Evolutionary conservation across 495 filamentous ascomycete species (phyloP), one percentile per base, ranked within the genome.

Genomic region (Xylaria bambusicola): DNA sequence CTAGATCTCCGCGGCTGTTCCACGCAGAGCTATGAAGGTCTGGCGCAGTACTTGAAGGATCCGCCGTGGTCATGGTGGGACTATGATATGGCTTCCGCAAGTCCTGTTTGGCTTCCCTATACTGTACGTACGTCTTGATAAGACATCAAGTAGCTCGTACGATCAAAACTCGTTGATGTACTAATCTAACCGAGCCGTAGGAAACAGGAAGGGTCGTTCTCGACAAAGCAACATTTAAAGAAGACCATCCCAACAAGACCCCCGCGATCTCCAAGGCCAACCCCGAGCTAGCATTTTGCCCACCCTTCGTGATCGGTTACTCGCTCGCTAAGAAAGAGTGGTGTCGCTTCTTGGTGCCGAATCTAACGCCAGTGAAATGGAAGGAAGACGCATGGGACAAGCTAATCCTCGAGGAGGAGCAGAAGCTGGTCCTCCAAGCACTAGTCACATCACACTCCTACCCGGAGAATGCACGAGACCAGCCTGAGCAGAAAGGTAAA

Each of bases 301-400:
- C 75, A 10, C 67, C 73, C 15, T 75, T 92, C 6, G 85, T 90
- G 0, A 79, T 91, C 15, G 90, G 90, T n/a, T 93, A 91, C 66
- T 83, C 88, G 1, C 91, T 92, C 63, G 80, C 75, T 29, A 88
- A 92, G 67, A 93, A 93, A 73, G 73, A 88, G 0, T 94, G 89
- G 89, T 80, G 92, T 3, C 88, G 91, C 65, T 92, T 93, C 63
- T 84, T 83, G 23, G 81, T 94, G 51, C 87, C 86, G 1, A 82
- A 85, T 26, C 79, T 93, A 63, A 81, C 79, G 29, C 86, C 90
- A 2, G 92, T 93, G 60, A 75, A 84, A 35, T 95, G 87, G 88
- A 89, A 93, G 63, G 82, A 85, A 33, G 78, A 81, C 20, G 88
- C 90, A 3, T 93, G 91, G 66, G 82, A 87, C 51, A 84, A 82